A percentile compares a stretch with the other conserved stretches of the same genome.
These are phyloP conservation scores for Thelephora terrestris DNA, from an alignment of 1,284 basidiomycete species.

Conservation along the genomic window DNA sequence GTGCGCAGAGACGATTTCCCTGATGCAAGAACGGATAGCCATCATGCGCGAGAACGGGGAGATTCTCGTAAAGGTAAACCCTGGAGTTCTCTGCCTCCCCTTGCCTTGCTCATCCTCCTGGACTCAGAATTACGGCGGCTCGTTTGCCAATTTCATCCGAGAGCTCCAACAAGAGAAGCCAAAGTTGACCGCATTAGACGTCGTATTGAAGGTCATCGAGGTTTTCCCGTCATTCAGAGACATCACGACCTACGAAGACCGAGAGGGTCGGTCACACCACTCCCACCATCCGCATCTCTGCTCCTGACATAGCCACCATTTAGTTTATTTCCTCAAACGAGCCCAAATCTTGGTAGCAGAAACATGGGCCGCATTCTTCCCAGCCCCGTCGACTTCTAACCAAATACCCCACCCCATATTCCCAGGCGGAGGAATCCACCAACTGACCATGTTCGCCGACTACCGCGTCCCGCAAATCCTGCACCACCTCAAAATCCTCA, in stretches of 20 bases:
- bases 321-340: constrained; percentile 76
- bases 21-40: constrained; percentile 55
- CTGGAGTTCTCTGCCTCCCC: neutral
- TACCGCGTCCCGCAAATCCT: constrained; percentile 80
- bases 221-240: constrained; percentile 72
- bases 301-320: neutral
- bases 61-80: constrained; percentile 52
- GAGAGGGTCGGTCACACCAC: constrained; percentile 33
- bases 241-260: constrained; percentile 45
- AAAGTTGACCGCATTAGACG: constrained; percentile 46
- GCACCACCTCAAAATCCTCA: constrained; percentile 64
- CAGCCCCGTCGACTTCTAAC: constrained; percentile 24
- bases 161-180: constrained; percentile 44
- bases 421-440: constrained; percentile 51
- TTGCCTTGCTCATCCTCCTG: neutral
- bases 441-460: constrained; percentile 82
- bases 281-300: constrained; percentile 8
- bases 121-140: constrained; percentile 55
- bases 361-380: constrained; percentile 75
- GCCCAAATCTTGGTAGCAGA: constrained; percentile 81
- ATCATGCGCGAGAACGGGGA: constrained; percentile 66
- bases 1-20: constrained; percentile 52
- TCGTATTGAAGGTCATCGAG: constrained; percentile 60
- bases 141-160: constrained; percentile 55
- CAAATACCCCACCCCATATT: constrained; percentile 53